A percentile compares a stretch with the other conserved stretches of the same genome.
Conservation (phyloP, 2,329 filamentous ascomycete species). For the Whalleya microplaca region DNA sequence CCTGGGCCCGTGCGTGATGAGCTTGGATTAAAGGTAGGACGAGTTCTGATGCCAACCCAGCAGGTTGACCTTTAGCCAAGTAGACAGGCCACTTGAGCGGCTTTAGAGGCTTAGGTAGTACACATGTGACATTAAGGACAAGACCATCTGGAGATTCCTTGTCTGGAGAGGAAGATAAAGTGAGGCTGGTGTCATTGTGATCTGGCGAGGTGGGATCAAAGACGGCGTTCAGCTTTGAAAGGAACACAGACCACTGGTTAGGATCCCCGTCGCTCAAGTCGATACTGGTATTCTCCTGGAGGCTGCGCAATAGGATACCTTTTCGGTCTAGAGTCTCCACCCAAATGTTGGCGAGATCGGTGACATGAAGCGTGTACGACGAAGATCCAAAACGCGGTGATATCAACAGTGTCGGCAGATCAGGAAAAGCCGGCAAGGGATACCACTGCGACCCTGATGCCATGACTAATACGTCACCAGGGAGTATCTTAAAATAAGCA, state of each 20-base stretch:
- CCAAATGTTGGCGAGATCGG: slow-evolving; percentile 77
- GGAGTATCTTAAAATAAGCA: neutral
- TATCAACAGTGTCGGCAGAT: slow-evolving; percentile 64
- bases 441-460: slow-evolving; percentile 47
- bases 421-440: slow-evolving; percentile 48
- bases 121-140: slow-evolving; percentile 60
- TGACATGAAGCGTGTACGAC: slow-evolving; percentile 68
- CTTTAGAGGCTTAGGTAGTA: slow-evolving; percentile 64
- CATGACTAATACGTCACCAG: slow-evolving; percentile 14
- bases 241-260: slow-evolving; percentile 68
- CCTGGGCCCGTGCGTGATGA: slow-evolving; percentile 44
- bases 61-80: slow-evolving; percentile 51
- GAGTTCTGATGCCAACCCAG: slow-evolving; percentile 50
- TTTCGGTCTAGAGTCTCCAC: slow-evolving; percentile 63
- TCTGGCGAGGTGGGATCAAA: slow-evolving; percentile 51
- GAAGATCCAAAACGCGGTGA: slow-evolving; percentile 58
- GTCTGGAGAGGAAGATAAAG: slow-evolving; percentile 41
- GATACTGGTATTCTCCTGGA: slow-evolving; percentile 68
- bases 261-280: slow-evolving; percentile 69
- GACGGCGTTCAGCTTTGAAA: slow-evolving; percentile 62
- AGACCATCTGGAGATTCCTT: slow-evolving; percentile 44
- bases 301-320: slow-evolving; percentile 66
- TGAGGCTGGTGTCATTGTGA: slow-evolving; percentile 50
- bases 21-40: slow-evolving; percentile 56
- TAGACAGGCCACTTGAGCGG: slow-evolving; percentile 68